A percentile compares a stretch with the other conserved stretches of the same genome.
phyloP scores from a whole-genome alignment of 169 alveolate genomes.

The Plasmodium fragile region DNA sequence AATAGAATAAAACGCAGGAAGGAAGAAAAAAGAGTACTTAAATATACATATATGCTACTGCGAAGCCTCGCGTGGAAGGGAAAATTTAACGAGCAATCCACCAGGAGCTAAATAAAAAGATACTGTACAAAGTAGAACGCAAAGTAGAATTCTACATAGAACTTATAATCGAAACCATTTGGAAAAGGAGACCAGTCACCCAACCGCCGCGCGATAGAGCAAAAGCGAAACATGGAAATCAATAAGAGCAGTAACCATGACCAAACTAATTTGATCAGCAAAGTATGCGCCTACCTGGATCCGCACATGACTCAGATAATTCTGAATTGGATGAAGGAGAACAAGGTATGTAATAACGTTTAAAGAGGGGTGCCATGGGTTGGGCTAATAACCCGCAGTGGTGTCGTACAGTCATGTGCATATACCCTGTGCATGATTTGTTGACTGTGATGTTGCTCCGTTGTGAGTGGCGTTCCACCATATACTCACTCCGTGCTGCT shows the following conservation, averaged over 20 bases:
- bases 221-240: not conserved
- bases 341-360: slow-evolving; percentile 72
- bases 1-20: not conserved
- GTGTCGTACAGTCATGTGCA: not conserved
- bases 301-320: slow-evolving; percentile 84
- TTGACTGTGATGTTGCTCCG: not conserved
- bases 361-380: not conserved
- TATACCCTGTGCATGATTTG: not conserved
- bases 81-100: not conserved
- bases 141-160: not conserved
- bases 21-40: not conserved
- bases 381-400: not conserved
- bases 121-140: not conserved
- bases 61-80: not conserved
- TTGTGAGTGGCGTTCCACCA: not conserved
- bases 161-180: not conserved
- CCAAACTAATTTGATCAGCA: slow-evolving; percentile 15
- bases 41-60: not conserved
- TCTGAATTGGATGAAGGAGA: slow-evolving; percentile 82
- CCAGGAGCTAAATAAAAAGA: not conserved
- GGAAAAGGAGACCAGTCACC: not conserved
- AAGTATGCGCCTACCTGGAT: slow-evolving; percentile 81
- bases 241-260: not conserved
- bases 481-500: not conserved
- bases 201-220: not conserved